Evolutionary conservation across 2,329 filamentous ascomycete genomes (phyloP), one percentile per base, ranked within the genome.

Genomic region (Trichoderma simmonsii): DNA sequence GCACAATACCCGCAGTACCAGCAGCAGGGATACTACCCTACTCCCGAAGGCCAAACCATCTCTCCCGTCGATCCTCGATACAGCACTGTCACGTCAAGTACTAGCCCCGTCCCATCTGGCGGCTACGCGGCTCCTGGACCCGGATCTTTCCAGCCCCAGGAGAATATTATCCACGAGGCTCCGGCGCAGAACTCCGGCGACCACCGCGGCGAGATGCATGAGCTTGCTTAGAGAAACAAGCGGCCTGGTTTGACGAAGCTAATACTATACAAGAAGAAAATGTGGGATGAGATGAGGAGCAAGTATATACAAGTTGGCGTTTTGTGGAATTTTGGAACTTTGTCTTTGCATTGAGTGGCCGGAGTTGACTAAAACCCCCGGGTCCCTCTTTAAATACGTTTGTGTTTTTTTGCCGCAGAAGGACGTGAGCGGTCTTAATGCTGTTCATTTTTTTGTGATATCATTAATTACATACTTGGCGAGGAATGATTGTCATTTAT

Each of bases 151-250:
- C 76, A 77, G 26, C 73, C 74, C 24, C 76, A 77, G 43, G 76
- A 77, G 14, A 62, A 72, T 6, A 74, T 77, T 3, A 79, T 83
- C 28, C 78, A 84, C 71, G 83, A 85, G 76, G 83, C 82, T 1
- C 79, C 81, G 28, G 78, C 79, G 1, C 79, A 80, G 21, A 76
- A 74, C 5, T 77, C 80, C 14, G 81, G 82, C 11, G 76, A 82
- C 60, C 81, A 83, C 67, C 79, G 74, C 9, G 82, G 82, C 2
- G 76, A 84, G 70, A 81, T 84, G 71, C 82, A 84, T 57, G 83
- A 85, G 78, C 73, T 85, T 75, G 78, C 75, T 14, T 83, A 76
- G 70, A 63, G 60, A 12, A 71, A 66, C 28, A 12, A 15, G 34
- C 61, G 62, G 3, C 61, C 30, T 56, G 54, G 54, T 24, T 24